Evolutionary conservation across 2,329 filamentous ascomycete species (phyloP), one percentile per base, ranked within the genome.

Genomic region (Cryphonectria radicalis): DNA sequence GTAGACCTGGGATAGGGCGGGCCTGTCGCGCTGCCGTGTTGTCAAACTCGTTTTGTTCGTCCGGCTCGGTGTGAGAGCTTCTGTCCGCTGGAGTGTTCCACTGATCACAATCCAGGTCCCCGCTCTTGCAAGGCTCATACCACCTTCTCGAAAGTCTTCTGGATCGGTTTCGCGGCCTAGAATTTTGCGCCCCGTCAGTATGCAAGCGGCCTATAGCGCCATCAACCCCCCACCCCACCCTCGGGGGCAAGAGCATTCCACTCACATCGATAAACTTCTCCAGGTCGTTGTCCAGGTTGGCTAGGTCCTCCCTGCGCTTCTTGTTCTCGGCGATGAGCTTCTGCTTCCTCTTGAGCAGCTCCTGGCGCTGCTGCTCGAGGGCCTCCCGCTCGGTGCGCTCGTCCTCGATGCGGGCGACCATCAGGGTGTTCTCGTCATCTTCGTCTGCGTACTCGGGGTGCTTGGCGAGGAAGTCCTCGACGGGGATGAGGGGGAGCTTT

Each of bases 181-280:
- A 53, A 71, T 68, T 13, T 63, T 32, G 68, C 75, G 17, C 43
- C n/a, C 76, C 79, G 75, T 62, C 74, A 68, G 25, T 46, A 32
- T 7, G 14, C 37, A n/a, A 10, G 13, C 19, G 8, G 40, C n/a
- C 14, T 50, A 19, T 19, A n/a, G 19, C 19, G 7, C 60, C 59
- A 42, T 17, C 11, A 22, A 25, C 4, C 10, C 19, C n/a, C 17
- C 35, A 14, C 40, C 55, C 72, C 35, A 25, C 40, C 55, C 72
- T 43, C 13, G 13, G 14, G 14, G 42, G 42, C 2, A 13, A 13
- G 42, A 13, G 14, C 11, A 22, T 22, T 46, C 60, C 67, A 75
- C 91, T 78, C 78, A 93, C 93, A 81, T 97, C 94, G 77, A 97
- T 95, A 78, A 97, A 97, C 77, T 93, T 95, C 82, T 98, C 96